These are phyloP conservation scores for Metschnikowia cubensis DNA, from an alignment of 805 yeast species.

Conservation along the genomic window DNA sequence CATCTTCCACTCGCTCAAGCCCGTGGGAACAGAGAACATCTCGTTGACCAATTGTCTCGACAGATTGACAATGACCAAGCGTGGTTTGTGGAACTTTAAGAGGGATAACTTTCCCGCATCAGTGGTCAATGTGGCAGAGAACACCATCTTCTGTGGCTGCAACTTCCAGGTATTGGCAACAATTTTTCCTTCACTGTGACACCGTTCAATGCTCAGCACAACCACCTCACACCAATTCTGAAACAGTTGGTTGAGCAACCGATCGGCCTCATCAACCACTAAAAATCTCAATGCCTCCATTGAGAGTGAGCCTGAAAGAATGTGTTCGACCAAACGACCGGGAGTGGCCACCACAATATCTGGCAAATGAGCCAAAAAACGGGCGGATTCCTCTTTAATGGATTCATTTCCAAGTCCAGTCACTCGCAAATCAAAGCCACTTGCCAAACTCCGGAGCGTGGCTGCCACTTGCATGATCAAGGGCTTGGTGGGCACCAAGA, in stretches of 20 bases:
- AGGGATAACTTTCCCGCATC: slow-evolving; percentile 83
- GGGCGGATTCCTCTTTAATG: slow-evolving; percentile 61
- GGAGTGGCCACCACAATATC: slow-evolving; percentile 73
- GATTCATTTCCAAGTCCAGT: slow-evolving; percentile 55
- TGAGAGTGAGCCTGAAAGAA: slow-evolving; percentile 39
- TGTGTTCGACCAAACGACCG: slow-evolving; percentile 78
- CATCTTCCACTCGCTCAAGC: slow-evolving; percentile 45
- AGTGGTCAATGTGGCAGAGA: slow-evolving; percentile 91
- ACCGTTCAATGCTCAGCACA: slow-evolving; percentile 33
- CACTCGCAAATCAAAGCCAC: slow-evolving; percentile 64
- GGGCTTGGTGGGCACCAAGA: slow-evolving; percentile 88
- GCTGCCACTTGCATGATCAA: slow-evolving; percentile 75
- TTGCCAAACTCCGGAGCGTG: slow-evolving; percentile 55
- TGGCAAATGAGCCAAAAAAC: slow-evolving; percentile 45
- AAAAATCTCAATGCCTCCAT: slow-evolving; percentile 55
- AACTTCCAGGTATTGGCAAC: slow-evolving; percentile 32
- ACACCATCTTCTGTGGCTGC: slow-evolving; percentile 60
- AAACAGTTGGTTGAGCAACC: slow-evolving; percentile 79
- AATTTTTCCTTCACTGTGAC: slow-evolving; percentile 10
- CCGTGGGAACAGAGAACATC: slow-evolving; percentile 57
- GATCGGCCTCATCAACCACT: slow-evolving; percentile 79
- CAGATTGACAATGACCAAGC: slow-evolving; percentile 68
- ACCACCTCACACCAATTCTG: slow-evolving; percentile 84
- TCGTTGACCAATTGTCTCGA: slow-evolving; percentile 45
- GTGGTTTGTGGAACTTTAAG: slow-evolving; percentile 66